Conservation (phyloP, 2,329 filamentous ascomycete genomes). For the Cladosporium velox region DNA sequence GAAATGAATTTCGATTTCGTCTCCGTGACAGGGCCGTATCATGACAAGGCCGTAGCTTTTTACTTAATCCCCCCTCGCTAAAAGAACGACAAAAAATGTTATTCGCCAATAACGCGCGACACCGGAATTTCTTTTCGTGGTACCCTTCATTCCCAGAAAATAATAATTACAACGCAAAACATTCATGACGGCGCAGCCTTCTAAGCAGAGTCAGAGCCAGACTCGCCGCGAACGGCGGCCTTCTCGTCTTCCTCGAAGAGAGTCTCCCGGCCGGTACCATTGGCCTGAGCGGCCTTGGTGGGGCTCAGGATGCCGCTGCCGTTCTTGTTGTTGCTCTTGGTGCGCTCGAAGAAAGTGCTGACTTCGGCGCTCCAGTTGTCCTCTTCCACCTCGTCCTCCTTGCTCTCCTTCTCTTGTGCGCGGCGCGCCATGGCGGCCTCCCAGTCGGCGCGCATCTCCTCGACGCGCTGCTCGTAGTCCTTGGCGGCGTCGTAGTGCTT, state of each 20-base stretch:
- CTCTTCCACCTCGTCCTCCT: slow-evolving; percentile 43
- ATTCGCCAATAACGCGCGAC: neutral
- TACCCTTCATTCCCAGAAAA: neutral
- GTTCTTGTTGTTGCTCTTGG: slow-evolving; percentile 42
- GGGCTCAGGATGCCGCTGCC: slow-evolving; percentile 17
- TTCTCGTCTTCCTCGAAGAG: slow-evolving; percentile 17
- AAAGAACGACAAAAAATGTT: neutral
- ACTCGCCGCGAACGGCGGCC: slow-evolving; percentile 10
- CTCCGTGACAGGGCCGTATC: neutral
- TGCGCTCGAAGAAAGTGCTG: slow-evolving; percentile 57
- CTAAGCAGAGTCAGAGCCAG: slow-evolving; percentile 16
- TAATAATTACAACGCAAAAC: neutral
- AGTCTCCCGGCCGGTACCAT: slow-evolving; percentile 11
- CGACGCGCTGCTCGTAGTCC: slow-evolving; percentile 77
- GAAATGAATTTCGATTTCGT: neutral
- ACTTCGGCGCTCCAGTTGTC: slow-evolving; percentile 53
- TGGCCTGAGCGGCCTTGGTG: slow-evolving; percentile 4
- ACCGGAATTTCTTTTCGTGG: neutral
- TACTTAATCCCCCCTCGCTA: neutral
- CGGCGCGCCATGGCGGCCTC: slow-evolving; percentile 58
- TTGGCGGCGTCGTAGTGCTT: slow-evolving; percentile 81
- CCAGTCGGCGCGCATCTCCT: slow-evolving; percentile 69
- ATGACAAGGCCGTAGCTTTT: neutral
- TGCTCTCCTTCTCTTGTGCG: slow-evolving; percentile 50
- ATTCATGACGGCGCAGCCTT: neutral